A percentile compares a stretch with the other conserved stretches of the same genome.
These are phyloP conservation scores for Medicago arabica DNA, from an alignment of 306 rosid genomes.

Conservation along the genomic window DNA sequence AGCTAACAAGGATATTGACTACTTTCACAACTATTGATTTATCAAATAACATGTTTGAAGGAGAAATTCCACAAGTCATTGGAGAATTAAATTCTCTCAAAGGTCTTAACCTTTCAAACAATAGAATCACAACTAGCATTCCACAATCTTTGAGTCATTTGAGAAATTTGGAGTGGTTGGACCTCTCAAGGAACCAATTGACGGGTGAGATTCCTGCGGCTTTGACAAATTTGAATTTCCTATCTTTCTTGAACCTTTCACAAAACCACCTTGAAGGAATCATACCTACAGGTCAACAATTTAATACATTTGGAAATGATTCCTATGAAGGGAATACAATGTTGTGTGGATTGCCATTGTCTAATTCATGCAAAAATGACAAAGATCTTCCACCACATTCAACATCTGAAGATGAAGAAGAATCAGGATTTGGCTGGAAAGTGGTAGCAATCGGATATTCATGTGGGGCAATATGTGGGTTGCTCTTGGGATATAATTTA, in stretches of 20 bases:
- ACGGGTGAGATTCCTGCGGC: neutral
- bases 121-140: neutral
- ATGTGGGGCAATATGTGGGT: conserved; percentile 41
- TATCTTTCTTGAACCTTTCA: neutral
- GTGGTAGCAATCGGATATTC: conserved; percentile 37
- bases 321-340: conserved; percentile 42
- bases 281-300: conserved; percentile 52
- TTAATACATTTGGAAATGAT: conserved; percentile 39
- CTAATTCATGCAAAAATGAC: too few relatives aligned
- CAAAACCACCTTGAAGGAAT: conserved; percentile 20
- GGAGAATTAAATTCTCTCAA: conserved; percentile 35
- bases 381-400: too few relatives aligned
- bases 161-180: conserved; percentile 1
- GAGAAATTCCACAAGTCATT: conserved; percentile 41
- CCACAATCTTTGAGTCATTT: neutral
- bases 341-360: conserved; percentile 50
- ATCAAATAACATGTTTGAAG: conserved; percentile 50
- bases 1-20: neutral
- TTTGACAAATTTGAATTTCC: conserved; percentile 19
- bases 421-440: conserved; percentile 47
- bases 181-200: conserved; percentile 14
- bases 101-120: conserved; percentile 42
- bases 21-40: conserved; percentile 42
- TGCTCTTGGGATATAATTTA: conserved; percentile 19
- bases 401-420: conserved; percentile 1